phyloP scores from a whole-genome alignment of 2,329 filamentous ascomycete genomes.

The Chaetomiaceae sp. region DNA sequence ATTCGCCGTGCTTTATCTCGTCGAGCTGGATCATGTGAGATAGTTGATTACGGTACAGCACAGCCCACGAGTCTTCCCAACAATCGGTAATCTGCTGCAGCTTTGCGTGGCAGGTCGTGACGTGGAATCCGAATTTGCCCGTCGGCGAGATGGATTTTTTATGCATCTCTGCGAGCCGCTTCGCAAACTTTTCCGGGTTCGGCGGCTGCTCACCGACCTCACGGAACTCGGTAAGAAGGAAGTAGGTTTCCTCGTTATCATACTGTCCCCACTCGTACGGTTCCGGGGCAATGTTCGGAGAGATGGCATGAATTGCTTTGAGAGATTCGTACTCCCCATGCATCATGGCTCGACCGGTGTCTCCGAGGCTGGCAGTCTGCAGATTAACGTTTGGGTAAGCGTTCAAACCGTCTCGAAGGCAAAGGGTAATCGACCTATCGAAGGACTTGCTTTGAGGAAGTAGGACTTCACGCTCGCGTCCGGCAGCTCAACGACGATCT shows the following conservation, averaged over 20 bases:
- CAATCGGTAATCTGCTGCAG: constrained; percentile 24
- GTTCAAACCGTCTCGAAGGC: no score
- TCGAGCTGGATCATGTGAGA: constrained; percentile 2
- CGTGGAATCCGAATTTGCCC: constrained; percentile 37
- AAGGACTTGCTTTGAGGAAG: constrained; percentile 12
- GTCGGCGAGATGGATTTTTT: constrained; percentile 23
- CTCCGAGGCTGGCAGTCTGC: constrained; percentile 1
- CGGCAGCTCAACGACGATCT: constrained; percentile 7
- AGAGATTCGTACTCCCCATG: constrained; percentile 20
- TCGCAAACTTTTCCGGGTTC: constrained; percentile 4
- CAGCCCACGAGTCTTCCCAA: constrained; percentile 23
- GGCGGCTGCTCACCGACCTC: constrained; percentile 31
- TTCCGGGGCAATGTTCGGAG: constrained; percentile 12
- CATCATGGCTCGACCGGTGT: constrained; percentile 13
- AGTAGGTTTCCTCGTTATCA: constrained; percentile 11
- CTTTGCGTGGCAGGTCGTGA: constrained; percentile 29
- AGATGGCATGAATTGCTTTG: constrained; percentile 14
- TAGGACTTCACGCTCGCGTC: constrained; percentile 4
- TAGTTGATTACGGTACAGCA: constrained; percentile 12
- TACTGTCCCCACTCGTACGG: constrained; percentile 13
- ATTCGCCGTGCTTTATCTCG: constrained; percentile 14
- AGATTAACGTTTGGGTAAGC: background rate
- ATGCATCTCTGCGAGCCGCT: constrained; percentile 15
- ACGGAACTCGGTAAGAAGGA: constrained; percentile 19
- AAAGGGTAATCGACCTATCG: no score